Evolutionary conservation across 106 monocot species (phyloP).

Genomic region (Dendrobium chrysotoxum): DNA sequence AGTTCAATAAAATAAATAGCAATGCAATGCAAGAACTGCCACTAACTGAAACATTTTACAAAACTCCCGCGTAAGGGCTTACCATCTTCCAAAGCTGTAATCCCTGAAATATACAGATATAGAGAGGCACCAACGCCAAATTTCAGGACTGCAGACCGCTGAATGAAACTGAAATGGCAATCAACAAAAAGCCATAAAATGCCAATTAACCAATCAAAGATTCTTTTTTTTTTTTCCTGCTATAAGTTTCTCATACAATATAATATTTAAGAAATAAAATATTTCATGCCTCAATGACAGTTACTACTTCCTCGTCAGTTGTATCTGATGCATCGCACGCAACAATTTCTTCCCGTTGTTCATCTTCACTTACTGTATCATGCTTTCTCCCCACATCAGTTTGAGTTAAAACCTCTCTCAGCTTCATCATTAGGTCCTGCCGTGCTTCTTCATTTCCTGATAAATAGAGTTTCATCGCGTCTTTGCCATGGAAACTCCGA

Average conservation of each 20-base stretch:
- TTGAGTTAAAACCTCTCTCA: slow-evolving; percentile 44
- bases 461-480: slow-evolving; percentile 57
- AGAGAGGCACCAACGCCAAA: neutral
- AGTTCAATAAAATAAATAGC: too few species aligned
- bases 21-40: neutral
- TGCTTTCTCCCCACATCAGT: slow-evolving; percentile 1
- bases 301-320: slow-evolving; percentile 42
- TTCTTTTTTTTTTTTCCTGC: neutral
- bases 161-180: neutral
- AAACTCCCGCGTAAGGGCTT: neutral
- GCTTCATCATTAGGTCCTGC: slow-evolving; percentile 44
- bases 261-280: neutral
- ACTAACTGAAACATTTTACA: neutral
- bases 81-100: neutral
- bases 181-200: neutral
- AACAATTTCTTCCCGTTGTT: slow-evolving; percentile 20
- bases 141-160: neutral
- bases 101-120: neutral
- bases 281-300: slow-evolving; percentile 23
- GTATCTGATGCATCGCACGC: slow-evolving; percentile 17
- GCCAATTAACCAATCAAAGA: neutral
- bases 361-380: slow-evolving; percentile 14
- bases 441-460: slow-evolving; percentile 35
- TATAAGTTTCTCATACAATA: neutral
- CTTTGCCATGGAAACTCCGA: slow-evolving; percentile 65